These are phyloP conservation scores for Colletotrichum zoysiae DNA, from an alignment of 2,329 filamentous ascomycete genomes.

Conservation along the genomic window DNA sequence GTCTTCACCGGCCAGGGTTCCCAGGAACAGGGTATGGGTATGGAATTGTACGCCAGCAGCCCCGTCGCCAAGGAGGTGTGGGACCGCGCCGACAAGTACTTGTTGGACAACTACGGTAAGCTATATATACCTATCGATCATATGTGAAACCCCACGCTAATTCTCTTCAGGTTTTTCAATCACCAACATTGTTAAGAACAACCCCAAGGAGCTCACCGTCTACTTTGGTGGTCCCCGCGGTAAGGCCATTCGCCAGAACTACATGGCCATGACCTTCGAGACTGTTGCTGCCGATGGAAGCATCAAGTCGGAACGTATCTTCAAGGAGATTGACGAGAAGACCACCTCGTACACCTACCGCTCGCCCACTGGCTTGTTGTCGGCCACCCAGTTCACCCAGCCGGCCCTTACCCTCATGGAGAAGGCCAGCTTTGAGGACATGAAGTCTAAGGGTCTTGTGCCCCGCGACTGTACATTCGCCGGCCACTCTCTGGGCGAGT, in stretches of 20 bases:
- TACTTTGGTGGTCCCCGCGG: constrained; percentile 97
- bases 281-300: constrained; percentile 92
- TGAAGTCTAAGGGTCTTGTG: constrained; percentile 96
- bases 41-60: constrained; percentile 97
- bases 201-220: constrained; percentile 98
- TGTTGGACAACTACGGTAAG: constrained; percentile 97
- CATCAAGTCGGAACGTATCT: constrained; percentile 99
- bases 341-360: constrained; percentile 97
- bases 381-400: constrained; percentile 98
- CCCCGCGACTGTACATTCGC: constrained; percentile 97
- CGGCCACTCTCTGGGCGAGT: constrained; percentile 97
- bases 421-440: constrained; percentile 99
- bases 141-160: neutral
- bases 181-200: constrained; percentile 99
- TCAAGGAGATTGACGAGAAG: constrained; percentile 95
- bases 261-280: constrained; percentile 99
- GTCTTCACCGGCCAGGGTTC: constrained; percentile 99
- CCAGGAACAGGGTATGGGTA: constrained; percentile 99
- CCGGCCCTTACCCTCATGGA: constrained; percentile 98
- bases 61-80: constrained; percentile 96
- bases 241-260: constrained; percentile 98
- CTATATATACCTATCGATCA: constrained; percentile 7
- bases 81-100: constrained; percentile 97
- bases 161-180: constrained; percentile 83
- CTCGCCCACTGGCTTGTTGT: constrained; percentile 93